These are phyloP conservation scores for Phytophthora lateralis DNA, from an alignment of 352 stramenopile genomes.

Conservation along the genomic window DNA sequence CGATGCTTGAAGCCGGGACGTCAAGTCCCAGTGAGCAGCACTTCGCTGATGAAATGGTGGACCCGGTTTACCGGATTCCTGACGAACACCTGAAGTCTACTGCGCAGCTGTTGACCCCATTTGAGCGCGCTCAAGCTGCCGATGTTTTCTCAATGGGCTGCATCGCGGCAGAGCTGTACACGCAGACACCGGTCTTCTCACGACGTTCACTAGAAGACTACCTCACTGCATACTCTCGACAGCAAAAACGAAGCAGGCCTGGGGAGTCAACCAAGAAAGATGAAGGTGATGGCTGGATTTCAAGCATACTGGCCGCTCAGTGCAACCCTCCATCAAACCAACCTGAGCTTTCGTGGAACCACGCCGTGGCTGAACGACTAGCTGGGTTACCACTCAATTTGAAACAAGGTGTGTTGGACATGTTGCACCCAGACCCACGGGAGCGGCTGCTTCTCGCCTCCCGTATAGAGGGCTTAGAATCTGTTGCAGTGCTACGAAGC, in stretches of 20 bases:
- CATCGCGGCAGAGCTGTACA: constrained; percentile 76
- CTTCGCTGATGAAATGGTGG: constrained; percentile 47
- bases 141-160: constrained; percentile 75
- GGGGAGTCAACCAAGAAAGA: not conserved
- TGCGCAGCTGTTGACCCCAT: constrained; percentile 23
- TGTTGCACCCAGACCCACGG: constrained; percentile 54
- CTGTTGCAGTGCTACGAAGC: constrained; percentile 1
- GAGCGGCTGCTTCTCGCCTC: constrained; percentile 38
- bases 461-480: constrained; percentile 43
- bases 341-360: constrained; percentile 34
- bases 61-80: constrained; percentile 46
- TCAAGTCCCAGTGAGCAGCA: constrained; percentile 14
- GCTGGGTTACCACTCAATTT: constrained; percentile 46
- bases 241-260: constrained; percentile 6
- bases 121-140: constrained; percentile 43
- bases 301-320: constrained; percentile 23
- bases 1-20: constrained; percentile 4
- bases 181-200: constrained; percentile 61
- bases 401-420: constrained; percentile 55
- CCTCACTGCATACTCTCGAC: constrained; percentile 20
- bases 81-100: constrained; percentile 11
- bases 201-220: constrained; percentile 51
- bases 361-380: constrained; percentile 32
- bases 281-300: constrained; percentile 35
- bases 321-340: constrained; percentile 1